A percentile compares a stretch with the other conserved stretches of the same genome.
Conservation (phyloP, 2,329 filamentous ascomycete species). For the Colletotrichum tanaceti region DNA sequence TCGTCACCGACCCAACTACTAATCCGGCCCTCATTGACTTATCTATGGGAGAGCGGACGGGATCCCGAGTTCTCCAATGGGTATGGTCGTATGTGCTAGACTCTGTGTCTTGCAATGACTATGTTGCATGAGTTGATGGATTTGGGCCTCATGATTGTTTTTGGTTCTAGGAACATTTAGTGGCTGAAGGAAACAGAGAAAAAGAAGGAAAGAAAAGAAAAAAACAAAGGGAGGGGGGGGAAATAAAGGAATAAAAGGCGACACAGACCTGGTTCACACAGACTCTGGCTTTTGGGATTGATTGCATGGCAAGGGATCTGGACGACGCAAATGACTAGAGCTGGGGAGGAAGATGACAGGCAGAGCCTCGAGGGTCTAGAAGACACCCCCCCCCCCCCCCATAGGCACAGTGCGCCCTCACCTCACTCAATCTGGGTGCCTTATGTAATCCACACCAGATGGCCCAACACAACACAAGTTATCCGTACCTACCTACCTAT, state of each 20-base stretch:
- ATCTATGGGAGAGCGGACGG: too few species aligned
- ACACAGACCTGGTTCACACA: constrained; percentile 30
- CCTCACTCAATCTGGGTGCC: neutral
- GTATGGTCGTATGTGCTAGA: too few species aligned
- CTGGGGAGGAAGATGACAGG: constrained; percentile 14
- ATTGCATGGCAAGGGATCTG: constrained; percentile 21
- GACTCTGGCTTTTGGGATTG: constrained; percentile 24
- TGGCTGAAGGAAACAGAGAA: neutral
- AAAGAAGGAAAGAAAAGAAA: neutral
- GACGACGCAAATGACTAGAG: constrained; percentile 36
- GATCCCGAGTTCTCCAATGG: too few species aligned
- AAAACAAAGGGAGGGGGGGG: neutral
- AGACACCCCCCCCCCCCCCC: neutral
- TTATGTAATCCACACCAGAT: constrained; percentile 1
- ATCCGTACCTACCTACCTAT: too few species aligned
- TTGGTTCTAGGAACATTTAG: too few species aligned
- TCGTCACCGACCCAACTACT: too few species aligned
- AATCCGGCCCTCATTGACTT: too few species aligned
- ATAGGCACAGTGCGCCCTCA: constrained; percentile 22
- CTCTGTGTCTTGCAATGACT: too few species aligned
- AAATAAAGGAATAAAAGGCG: neutral
- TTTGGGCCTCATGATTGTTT: too few species aligned
- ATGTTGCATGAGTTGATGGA: too few species aligned
- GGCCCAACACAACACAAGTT: neutral
- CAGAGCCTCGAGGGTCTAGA: constrained; percentile 20